phyloP scores from a whole-genome alignment of 495 filamentous ascomycete genomes.

The Pseudevernia furfuracea region DNA sequence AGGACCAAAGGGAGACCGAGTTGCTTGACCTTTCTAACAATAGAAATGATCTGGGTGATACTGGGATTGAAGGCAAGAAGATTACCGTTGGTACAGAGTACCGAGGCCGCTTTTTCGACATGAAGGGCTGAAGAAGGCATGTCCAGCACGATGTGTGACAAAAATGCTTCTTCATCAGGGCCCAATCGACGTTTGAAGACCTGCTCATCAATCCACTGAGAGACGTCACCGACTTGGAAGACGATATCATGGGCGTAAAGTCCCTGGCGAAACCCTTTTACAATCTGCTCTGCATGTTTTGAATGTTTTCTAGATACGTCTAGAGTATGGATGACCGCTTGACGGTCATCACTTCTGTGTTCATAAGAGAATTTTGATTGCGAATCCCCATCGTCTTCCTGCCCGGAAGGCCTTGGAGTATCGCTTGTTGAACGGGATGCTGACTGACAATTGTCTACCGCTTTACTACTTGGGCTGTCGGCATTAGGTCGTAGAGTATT shows the following conservation, averaged over 20 bases:
- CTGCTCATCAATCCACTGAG: conserved; percentile 52
- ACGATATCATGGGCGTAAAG: conserved; percentile 60
- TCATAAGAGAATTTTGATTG: not conserved
- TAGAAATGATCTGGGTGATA: conserved; percentile 64
- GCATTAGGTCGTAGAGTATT: conserved; percentile 37
- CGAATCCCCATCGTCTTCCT: not conserved
- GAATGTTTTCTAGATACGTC: conserved; percentile 55
- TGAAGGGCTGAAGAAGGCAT: conserved; percentile 54
- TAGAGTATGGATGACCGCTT: conserved; percentile 63
- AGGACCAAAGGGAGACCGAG: conserved; percentile 47
- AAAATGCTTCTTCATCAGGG: conserved; percentile 45
- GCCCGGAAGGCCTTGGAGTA: not conserved
- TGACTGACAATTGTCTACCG: not conserved
- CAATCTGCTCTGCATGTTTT: conserved; percentile 49
- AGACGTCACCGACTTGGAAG: conserved; percentile 61
- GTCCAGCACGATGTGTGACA: conserved; percentile 62
- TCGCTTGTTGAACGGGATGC: not conserved
- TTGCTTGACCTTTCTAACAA: conserved; percentile 45
- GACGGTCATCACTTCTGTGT: conserved; percentile 33
- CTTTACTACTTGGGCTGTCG: not conserved
- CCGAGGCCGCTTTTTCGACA: conserved; percentile 48
- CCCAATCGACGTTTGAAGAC: conserved; percentile 26
- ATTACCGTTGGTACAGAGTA: conserved; percentile 53
- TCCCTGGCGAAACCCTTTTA: conserved; percentile 58
- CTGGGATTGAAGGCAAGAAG: conserved; percentile 66